phyloP scores from a whole-genome alignment of 2,329 filamentous ascomycete species.

The Aureobasidium zeae region DNA sequence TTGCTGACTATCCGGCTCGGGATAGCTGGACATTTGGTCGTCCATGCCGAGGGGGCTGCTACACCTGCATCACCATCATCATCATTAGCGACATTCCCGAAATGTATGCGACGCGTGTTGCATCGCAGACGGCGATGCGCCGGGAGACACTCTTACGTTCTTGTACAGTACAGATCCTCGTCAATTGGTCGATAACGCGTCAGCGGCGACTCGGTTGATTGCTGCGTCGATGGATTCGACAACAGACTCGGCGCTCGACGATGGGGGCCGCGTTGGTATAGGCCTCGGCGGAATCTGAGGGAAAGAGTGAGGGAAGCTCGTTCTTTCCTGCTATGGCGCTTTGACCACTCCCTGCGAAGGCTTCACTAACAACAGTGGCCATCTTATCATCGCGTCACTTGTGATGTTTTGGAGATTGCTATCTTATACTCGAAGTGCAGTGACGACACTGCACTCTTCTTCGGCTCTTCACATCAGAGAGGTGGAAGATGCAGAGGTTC shows the following conservation, averaged over 20 bases:
- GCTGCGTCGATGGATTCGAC: not conserved
- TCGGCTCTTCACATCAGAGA: too few relatives aligned
- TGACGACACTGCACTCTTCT: too few relatives aligned
- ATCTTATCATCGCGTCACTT: too few relatives aligned
- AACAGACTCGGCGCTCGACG: not conserved
- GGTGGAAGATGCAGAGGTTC: too few relatives aligned
- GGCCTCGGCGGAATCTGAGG: not conserved
- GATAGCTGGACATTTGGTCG: conserved; percentile 29
- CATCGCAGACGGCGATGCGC: not conserved
- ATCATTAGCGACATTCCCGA: too few relatives aligned
- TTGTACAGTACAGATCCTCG: not conserved
- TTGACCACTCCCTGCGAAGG: too few relatives aligned
- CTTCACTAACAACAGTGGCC: too few relatives aligned
- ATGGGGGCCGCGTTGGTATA: conserved; percentile 7
- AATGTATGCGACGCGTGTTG: conserved; percentile 13
- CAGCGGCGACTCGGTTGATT: conserved; percentile 2
- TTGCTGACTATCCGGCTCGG: conserved; percentile 26
- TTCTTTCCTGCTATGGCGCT: not conserved
- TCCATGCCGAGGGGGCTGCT: conserved; percentile 16
- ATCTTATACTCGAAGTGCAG: too few relatives aligned
- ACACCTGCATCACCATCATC: too few relatives aligned
- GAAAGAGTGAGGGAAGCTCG: not conserved
- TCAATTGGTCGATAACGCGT: not conserved
- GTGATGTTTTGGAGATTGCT: too few relatives aligned
- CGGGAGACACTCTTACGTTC: conserved; percentile 6